Percentiles rank a stretch among this genome's conserved stretches.
phyloP scores from a whole-genome alignment of 306 rosid genomes.

The Cicer yamashitae region DNA sequence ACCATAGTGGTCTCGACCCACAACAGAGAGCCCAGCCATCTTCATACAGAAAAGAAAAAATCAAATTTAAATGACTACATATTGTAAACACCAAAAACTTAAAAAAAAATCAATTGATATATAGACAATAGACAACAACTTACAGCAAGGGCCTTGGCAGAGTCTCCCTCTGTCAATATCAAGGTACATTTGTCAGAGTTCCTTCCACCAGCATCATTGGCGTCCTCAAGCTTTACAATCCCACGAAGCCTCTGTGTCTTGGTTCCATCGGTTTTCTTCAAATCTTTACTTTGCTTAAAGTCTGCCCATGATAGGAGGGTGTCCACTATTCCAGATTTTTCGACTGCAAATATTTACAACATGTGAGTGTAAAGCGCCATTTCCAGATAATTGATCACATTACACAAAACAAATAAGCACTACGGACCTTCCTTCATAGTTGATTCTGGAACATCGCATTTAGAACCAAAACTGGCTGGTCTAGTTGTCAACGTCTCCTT shows the following conservation, averaged over 20 bases:
- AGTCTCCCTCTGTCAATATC: slow-evolving; percentile 97
- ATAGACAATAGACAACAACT: slow-evolving; percentile 40
- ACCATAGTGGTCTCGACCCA: slow-evolving; percentile 89
- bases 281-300: slow-evolving; percentile 84
- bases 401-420: not conserved
- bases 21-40: slow-evolving; percentile 98
- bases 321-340: slow-evolving; percentile 89
- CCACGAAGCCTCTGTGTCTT: slow-evolving; percentile 87
- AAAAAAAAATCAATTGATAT: not conserved
- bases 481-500: slow-evolving; percentile 88
- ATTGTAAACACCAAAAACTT: too few relatives aligned
- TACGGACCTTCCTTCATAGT: slow-evolving; percentile 80
- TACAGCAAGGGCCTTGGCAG: slow-evolving; percentile 98
- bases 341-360: slow-evolving; percentile 54
- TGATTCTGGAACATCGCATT: slow-evolving; percentile 79
- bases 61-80: not conserved
- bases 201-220: slow-evolving; percentile 91
- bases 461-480: slow-evolving; percentile 84
- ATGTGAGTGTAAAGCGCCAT: slow-evolving; percentile 3
- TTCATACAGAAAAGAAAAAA: slow-evolving; percentile 35
- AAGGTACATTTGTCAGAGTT: slow-evolving; percentile 87
- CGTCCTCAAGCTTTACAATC: slow-evolving; percentile 87
- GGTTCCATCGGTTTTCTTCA: slow-evolving; percentile 92
- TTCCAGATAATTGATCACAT: not conserved
- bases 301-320: slow-evolving; percentile 93